Base-by-base conservation (phyloP, 176 grass and related monocot species). In the Hyparrhenia diplandra region DNA sequence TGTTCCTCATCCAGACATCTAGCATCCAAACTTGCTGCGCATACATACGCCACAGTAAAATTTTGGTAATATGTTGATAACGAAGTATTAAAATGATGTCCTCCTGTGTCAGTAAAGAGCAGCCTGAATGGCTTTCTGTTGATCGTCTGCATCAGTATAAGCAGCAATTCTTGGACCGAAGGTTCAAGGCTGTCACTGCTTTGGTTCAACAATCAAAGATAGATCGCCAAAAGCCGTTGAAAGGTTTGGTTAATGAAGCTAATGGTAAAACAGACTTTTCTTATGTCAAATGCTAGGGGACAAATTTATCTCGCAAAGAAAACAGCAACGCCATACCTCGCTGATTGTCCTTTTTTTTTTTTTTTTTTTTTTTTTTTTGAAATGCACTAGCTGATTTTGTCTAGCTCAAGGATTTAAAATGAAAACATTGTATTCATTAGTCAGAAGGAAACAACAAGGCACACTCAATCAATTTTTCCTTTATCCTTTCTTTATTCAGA, bases 401-500 rank as follows among this genome's bases (percentile, higher is more conserved):
- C 25, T 59, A 74, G 67, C 60, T 60, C 35, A 31, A 79, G 67
- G 30, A 60, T 24, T 6, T 35, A 40, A 67, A 36, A 54, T 8
- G 20, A 11, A 83, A 39, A 80, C 24, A 80, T 43, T 84, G 47
- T 46, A 80, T 75, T 41, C 41, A 80, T 75, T 30, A 75, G 18
- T 80, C 62, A 51, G 37, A 75, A 42, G 16, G 23, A 25, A 68
- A 61, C 41, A 67, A 20, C 36, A 80, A 47, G 49, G 41, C 6
- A 40, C 34, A 70, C 8, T 42, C 31, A 71, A 82, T 80, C 54
- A 58, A 58, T 3, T 82, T 85, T 64, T 40, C 8, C n/a, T n/a
- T 82, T 40, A 25, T 34, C 31, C 23, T 80, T 79, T 37, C 13
- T 74, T 69, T 80, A 80, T 88, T 84, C 82, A 80, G 23, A 52